A percentile compares a stretch with the other conserved stretches of the same genome.
Evolutionary conservation across 164 flowering plant species (phyloP).

Genomic region (Amborella trichopoda): DNA sequence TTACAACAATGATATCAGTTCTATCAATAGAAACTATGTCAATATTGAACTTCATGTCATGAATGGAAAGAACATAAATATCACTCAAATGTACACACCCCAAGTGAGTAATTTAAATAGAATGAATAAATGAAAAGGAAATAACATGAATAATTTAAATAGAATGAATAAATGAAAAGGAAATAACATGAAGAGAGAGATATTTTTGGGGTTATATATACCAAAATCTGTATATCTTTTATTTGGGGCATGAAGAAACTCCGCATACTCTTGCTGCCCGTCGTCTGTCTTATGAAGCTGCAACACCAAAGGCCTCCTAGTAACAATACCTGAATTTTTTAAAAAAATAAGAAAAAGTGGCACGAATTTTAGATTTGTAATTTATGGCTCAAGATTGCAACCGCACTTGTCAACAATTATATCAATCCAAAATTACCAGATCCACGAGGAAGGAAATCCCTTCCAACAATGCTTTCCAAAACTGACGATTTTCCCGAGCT

Average conservation of each 20-base stretch:
- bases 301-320: conserved; percentile 93
- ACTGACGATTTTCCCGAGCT: conserved; percentile 99
- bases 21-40: background rate
- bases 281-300: conserved; percentile 75
- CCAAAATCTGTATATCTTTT: conserved; percentile 61
- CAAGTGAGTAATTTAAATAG: background rate
- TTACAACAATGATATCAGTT: too few relatives aligned
- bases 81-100: background rate
- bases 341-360: conserved; percentile 3
- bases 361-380: too few relatives aligned
- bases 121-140: background rate
- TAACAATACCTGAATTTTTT: conserved; percentile 65
- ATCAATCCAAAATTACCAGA: conserved; percentile 45
- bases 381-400: too few relatives aligned
- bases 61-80: background rate
- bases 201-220: too few relatives aligned
- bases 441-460: conserved; percentile 99
- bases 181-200: background rate
- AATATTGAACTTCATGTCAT: background rate
- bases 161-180: background rate
- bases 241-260: conserved; percentile 67
- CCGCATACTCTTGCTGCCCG: conserved; percentile 55
- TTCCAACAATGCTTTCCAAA: conserved; percentile 89
- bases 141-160: background rate
- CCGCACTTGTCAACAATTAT: background rate